Percentiles rank a stretch among this genome's conserved stretches.
phyloP scores from a whole-genome alignment of 495 filamentous ascomycete species.

The Penicillium coprophilum region DNA sequence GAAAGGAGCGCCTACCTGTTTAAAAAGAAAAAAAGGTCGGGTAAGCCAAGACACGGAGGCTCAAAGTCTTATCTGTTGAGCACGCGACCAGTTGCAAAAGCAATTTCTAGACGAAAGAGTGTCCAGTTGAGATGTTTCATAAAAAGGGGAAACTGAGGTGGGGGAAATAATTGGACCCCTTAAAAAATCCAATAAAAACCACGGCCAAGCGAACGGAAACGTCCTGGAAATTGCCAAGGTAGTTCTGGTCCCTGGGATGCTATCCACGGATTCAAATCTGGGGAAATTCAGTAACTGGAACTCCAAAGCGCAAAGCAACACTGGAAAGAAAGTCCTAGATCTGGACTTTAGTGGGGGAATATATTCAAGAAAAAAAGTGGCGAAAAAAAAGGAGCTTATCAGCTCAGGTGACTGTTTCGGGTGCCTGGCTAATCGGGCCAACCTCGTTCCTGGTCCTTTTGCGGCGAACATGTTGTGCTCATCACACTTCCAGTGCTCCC shows the following conservation, averaged over 20 bases:
- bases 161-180: slow-evolving; percentile 19
- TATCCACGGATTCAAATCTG: slow-evolving; percentile 8
- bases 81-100: slow-evolving; percentile 18
- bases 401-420: slow-evolving; percentile 25
- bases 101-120: not conserved
- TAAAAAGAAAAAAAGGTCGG: not conserved
- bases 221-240: slow-evolving; percentile 22
- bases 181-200: slow-evolving; percentile 3
- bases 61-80: not conserved
- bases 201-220: slow-evolving; percentile 27
- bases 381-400: slow-evolving; percentile 28
- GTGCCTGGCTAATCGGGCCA: slow-evolving; percentile 27
- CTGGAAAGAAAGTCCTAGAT: not conserved
- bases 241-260: slow-evolving; percentile 11
- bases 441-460: not conserved
- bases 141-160: slow-evolving; percentile 16
- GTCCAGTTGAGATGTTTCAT: slow-evolving; percentile 1
- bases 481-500: not conserved
- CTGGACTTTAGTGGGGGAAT: not conserved
- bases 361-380: slow-evolving; percentile 20
- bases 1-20: slow-evolving; percentile 37
- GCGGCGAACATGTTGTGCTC: slow-evolving; percentile 11
- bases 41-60: slow-evolving; percentile 8
- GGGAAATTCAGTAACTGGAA: not conserved
- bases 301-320: not conserved